These are phyloP conservation scores for Ceratocystiopsis sp. DNA, from an alignment of 2,329 filamentous ascomycete genomes.

Conservation along the genomic window DNA sequence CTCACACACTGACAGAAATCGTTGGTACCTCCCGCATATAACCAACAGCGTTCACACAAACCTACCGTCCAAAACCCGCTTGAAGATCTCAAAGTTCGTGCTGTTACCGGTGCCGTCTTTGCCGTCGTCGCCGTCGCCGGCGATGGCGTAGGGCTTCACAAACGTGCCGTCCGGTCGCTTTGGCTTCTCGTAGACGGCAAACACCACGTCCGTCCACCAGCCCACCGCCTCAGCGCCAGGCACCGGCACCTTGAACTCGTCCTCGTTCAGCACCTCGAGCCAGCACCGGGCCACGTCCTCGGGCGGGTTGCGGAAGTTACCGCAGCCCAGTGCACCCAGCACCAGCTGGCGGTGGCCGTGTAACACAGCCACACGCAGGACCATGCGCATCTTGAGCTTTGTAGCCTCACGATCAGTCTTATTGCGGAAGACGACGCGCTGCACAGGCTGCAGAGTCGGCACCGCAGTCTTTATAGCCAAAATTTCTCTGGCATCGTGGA, in stretches of 20 bases:
- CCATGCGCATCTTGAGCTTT: constrained; percentile 45
- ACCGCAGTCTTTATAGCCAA: too few species aligned
- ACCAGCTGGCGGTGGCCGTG: constrained; percentile 42
- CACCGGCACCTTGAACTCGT: constrained; percentile 30
- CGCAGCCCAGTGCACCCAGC: constrained; percentile 53
- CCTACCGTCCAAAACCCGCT: too few species aligned
- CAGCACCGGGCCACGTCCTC: constrained; percentile 45
- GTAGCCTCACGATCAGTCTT: constrained; percentile 31
- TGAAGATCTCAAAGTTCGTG: too few species aligned
- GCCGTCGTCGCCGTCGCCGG: too few species aligned
- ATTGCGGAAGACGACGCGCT: constrained; percentile 20
- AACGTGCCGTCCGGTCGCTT: constrained; percentile 5
- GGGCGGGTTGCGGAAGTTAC: constrained; percentile 46
- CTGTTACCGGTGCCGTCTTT: too few species aligned
- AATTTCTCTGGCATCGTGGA: too few species aligned
- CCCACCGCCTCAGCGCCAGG: constrained; percentile 21
- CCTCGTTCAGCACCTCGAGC: constrained; percentile 39
- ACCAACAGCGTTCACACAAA: too few species aligned
- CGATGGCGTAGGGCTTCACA: too few species aligned
- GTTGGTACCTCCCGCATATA: too few species aligned
- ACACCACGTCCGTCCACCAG: constrained; percentile 47
- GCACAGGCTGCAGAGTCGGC: too few species aligned
- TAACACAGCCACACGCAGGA: constrained; percentile 38
- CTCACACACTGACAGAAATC: too few species aligned
- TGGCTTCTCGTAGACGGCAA: constrained; percentile 39